Evolutionary conservation across 441 rosid species (phyloP).

Genomic region (Caryocar brasiliense): DNA sequence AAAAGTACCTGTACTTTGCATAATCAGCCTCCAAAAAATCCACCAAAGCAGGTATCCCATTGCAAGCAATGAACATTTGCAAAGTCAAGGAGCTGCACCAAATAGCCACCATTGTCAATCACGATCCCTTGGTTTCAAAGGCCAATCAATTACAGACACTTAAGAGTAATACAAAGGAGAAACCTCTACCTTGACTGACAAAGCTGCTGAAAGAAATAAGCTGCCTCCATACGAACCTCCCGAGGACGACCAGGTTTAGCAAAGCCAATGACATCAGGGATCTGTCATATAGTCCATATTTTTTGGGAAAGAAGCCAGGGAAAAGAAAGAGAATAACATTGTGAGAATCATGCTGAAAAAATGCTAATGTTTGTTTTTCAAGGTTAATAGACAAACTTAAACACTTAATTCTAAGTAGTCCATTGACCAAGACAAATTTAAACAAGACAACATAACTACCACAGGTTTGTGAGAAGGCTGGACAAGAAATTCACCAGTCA

Average conservation of each 20-base stretch:
- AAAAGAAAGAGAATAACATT: no score
- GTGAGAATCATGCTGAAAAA: no score
- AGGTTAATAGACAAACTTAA: no score
- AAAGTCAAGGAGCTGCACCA: conserved; percentile 71
- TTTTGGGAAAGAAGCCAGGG: no score
- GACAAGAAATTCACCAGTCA: no score
- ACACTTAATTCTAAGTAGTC: no score
- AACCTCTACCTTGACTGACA: conserved; percentile 80
- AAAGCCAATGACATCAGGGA: conserved; percentile 71
- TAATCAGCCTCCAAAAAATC: conserved; percentile 95
- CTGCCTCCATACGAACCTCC: conserved; percentile 93
- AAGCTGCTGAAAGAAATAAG: conserved; percentile 87
- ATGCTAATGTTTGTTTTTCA: no score
- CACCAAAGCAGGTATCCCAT: conserved; percentile 90
- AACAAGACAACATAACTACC: no score
- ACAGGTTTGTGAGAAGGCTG: no score
- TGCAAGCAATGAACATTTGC: conserved; percentile 97
- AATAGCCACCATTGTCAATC: conserved; percentile 21
- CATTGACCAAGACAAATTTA: no score
- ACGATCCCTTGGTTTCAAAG: conserved; percentile 8
- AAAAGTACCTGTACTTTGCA: conserved; percentile 94
- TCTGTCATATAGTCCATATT: conserved; percentile 59
- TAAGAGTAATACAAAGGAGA: conserved; percentile 5
- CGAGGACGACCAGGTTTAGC: conserved; percentile 73
- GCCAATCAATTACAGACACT: conserved; percentile 2